Conservation (phyloP, 345 rosid species). For the Melastoma malabathricum region DNA sequence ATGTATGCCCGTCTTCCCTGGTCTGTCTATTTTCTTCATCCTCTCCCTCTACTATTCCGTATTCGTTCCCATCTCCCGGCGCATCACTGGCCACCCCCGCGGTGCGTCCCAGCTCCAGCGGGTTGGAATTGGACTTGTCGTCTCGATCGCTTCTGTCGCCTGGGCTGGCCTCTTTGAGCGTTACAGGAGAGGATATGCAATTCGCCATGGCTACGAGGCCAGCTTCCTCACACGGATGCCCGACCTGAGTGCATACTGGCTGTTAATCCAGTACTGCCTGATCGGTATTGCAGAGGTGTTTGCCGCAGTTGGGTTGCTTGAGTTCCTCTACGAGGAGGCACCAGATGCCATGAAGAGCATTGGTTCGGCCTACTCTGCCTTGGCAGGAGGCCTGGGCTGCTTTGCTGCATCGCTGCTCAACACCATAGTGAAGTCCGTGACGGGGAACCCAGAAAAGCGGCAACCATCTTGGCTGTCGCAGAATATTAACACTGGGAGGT, state of each 20-base stretch:
- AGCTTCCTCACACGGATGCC: conserved; percentile 53
- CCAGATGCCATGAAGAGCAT: conserved; percentile 96
- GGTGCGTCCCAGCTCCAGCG: conserved; percentile 96
- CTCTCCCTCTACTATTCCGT: conserved; percentile 55
- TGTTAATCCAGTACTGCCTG: conserved; percentile 72
- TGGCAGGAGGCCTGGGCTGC: conserved; percentile 82
- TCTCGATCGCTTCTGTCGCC: conserved; percentile 52
- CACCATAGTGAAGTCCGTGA: conserved; percentile 56
- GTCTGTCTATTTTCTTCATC: conserved; percentile 70
- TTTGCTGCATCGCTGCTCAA: conserved; percentile 63
- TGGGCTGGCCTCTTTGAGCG: conserved; percentile 75
- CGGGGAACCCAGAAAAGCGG: conserved; percentile 24
- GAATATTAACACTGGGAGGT: conserved; percentile 69
- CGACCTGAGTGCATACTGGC: conserved; percentile 65
- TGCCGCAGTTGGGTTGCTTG: conserved; percentile 63
- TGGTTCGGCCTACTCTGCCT: conserved; percentile 87
- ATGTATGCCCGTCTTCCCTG: conserved; percentile 88
- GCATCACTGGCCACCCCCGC: conserved; percentile 70
- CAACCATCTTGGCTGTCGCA: conserved; percentile 63
- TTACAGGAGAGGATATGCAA: conserved; percentile 58
- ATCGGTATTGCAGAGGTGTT: conserved; percentile 87
- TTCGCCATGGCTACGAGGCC: conserved; percentile 39
- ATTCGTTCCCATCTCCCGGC: conserved; percentile 61
- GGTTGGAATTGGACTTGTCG: conserved; percentile 65
- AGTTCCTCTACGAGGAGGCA: conserved; percentile 83